Base-by-base conservation (phyloP, 208 protist genomes). In the Zelonia costaricensis region DNA sequence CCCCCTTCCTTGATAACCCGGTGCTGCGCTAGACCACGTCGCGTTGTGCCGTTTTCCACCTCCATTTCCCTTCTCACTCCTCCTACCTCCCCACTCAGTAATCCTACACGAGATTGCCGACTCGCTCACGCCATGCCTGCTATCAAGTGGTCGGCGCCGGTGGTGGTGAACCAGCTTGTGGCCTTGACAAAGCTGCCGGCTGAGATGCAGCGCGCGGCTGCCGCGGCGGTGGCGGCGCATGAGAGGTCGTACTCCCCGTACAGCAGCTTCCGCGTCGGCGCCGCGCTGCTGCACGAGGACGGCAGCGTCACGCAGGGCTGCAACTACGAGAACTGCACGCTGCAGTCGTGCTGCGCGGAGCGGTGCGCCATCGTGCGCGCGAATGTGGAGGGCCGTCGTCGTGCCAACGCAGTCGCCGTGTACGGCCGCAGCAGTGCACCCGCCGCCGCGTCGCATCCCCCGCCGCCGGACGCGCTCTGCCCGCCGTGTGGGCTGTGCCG, bases 241-340 rank as follows among this genome's bases (percentile, higher is more conserved):
- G 38, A 22, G 1, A 70, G 76, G 10, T 66, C 81, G 1, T 95
- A 95, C 60, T 60, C 71, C 6, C 89, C 89, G 1, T 95, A 95
- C 73, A 85, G 82, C 13, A 81, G 85, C 65, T 95, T 95, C 61
- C 66, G 49, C 35, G 89, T 95, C 12, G 89, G 89, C 10, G 89
- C 89, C 2, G 82, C 86, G 6, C 76, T 95, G 5, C 72, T 92
- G 8, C 89, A 95, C 58, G 51, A 62, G 1, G 84, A 94, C 39
- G 52, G 39, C n/a, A 68, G 16, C 27, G 56, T 92, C 27, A 95
- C 89, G 5, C 31, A 47, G 12, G 89, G 89, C 10, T 92, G 85
- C 63, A 95, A 95, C 60, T 95, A 92, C 59, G 89, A 95, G 60
- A 95, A 92, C 59, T 92, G 85, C 65, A 86, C 73, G 3, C 62